phyloP scores from a whole-genome alignment of 129 eudicot species.

The Mikania micrantha region DNA sequence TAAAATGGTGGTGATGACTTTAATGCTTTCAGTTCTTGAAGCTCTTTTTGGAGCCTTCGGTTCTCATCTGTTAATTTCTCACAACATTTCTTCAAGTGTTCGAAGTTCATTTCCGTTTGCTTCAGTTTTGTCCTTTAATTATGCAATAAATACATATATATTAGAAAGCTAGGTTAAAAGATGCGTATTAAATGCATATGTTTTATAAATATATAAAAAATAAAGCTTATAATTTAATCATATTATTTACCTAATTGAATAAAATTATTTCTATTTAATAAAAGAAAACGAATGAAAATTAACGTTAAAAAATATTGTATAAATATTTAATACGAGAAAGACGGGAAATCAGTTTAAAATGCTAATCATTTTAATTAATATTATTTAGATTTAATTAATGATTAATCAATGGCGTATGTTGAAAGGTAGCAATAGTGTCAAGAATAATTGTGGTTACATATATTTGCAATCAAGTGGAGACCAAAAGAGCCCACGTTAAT shows the following conservation, averaged over 20 bases:
- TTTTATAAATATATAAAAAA: no score
- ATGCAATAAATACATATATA: neutral
- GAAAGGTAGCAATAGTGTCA: constrained; percentile 15
- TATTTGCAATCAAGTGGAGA: constrained; percentile 35
- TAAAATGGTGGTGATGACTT: constrained; percentile 56
- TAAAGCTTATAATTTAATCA: no score
- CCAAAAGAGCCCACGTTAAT: constrained; percentile 32
- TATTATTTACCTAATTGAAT: no score
- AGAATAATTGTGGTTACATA: constrained; percentile 30
- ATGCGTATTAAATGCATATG: no score
- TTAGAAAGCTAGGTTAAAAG: no score
- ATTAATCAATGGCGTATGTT: constrained; percentile 19
- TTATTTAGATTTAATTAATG: neutral
- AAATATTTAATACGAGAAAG: no score
- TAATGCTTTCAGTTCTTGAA: constrained; percentile 73
- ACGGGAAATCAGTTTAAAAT: no score
- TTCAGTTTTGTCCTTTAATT: constrained; percentile 77
- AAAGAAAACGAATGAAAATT: no score
- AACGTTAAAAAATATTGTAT: no score
- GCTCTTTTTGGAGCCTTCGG: constrained; percentile 75
- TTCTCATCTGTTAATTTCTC: constrained; percentile 76
- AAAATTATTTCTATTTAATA: no score
- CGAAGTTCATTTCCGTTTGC: constrained; percentile 94
- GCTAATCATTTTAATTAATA: neutral
- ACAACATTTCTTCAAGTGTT: constrained; percentile 75